Evolutionary conservation across 495 filamentous ascomycete genomes (phyloP).

Genomic region (Penicillium parvum): DNA sequence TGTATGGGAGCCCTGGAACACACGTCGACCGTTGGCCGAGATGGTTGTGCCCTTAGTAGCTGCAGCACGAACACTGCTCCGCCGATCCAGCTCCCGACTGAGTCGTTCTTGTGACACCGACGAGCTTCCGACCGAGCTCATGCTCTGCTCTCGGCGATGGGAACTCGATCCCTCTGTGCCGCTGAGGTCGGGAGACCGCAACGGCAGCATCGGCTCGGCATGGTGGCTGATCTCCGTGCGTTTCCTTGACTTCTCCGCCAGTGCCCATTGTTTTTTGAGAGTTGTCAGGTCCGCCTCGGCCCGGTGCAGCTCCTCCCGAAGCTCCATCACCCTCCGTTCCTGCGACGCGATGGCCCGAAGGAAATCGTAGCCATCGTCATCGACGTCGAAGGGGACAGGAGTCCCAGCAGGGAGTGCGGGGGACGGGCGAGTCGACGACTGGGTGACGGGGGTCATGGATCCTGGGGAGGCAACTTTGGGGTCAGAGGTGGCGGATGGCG

Average conservation of each 20-base stretch:
- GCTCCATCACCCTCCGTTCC: slow-evolving; percentile 87
- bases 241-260: slow-evolving; percentile 75
- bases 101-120: slow-evolving; percentile 29
- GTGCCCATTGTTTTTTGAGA: slow-evolving; percentile 79
- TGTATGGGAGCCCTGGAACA: slow-evolving; percentile 72
- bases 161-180: slow-evolving; percentile 13
- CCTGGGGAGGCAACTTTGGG: slow-evolving; percentile 31
- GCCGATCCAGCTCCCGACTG: slow-evolving; percentile 49
- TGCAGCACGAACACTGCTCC: slow-evolving; percentile 38
- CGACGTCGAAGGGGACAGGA: slow-evolving; percentile 43
- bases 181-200: slow-evolving; percentile 41
- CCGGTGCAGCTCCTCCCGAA: slow-evolving; percentile 77
- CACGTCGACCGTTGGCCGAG: slow-evolving; percentile 49
- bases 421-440: slow-evolving; percentile 29
- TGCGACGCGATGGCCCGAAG: slow-evolving; percentile 87
- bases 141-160: slow-evolving; percentile 31
- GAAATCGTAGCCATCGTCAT: slow-evolving; percentile 64
- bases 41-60: slow-evolving; percentile 32
- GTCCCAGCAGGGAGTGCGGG: slow-evolving; percentile 27
- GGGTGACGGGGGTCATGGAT: slow-evolving; percentile 36
- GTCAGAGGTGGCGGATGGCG: slow-evolving; percentile 27
- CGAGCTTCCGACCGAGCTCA: slow-evolving; percentile 28
- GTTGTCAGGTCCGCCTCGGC: slow-evolving; percentile 73
- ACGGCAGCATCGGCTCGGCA: slow-evolving; percentile 53
- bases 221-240: slow-evolving; percentile 55